Percentiles rank a stretch among this genome's conserved stretches.
Conservation (phyloP, 1,139 yeast genomes). For the Magnusiomyces fungicola region DNA sequence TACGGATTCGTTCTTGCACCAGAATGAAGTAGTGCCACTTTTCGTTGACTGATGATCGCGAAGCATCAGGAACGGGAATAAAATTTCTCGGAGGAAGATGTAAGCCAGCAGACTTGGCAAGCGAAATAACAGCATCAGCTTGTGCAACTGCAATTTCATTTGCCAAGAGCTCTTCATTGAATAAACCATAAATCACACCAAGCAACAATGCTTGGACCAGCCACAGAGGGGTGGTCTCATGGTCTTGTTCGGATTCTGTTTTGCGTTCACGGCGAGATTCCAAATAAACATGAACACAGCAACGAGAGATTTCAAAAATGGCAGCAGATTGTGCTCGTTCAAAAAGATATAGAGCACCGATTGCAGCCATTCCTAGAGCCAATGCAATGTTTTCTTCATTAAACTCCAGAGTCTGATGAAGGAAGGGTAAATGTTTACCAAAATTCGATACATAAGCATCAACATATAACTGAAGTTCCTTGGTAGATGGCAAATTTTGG, state of each 20-base stretch:
- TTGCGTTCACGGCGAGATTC: slow-evolving; percentile 47
- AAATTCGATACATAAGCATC: slow-evolving; percentile 65
- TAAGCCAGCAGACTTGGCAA: slow-evolving; percentile 69
- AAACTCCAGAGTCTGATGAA: slow-evolving; percentile 62
- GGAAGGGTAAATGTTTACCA: slow-evolving; percentile 73
- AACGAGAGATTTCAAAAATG: slow-evolving; percentile 70
- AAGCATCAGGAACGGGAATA: slow-evolving; percentile 29
- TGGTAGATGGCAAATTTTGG: slow-evolving; percentile 57
- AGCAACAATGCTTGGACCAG: slow-evolving; percentile 79
- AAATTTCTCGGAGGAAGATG: slow-evolving; percentile 47
- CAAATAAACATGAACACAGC: slow-evolving; percentile 67
- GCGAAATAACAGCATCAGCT: slow-evolving; percentile 67
- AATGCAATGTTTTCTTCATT: slow-evolving; percentile 64
- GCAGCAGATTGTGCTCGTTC: slow-evolving; percentile 72
- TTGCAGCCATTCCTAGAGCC: slow-evolving; percentile 73
- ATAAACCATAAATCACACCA: slow-evolving; percentile 75
- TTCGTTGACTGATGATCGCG: slow-evolving; percentile 38
- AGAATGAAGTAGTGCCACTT: slow-evolving; percentile 69
- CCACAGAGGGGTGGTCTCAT: slow-evolving; percentile 69
- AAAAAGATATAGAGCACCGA: slow-evolving; percentile 82
- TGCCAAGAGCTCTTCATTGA: slow-evolving; percentile 67
- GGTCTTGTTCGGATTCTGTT: slow-evolving; percentile 11
- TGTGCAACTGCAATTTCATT: slow-evolving; percentile 70
- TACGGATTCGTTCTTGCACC: slow-evolving; percentile 80
- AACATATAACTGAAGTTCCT: slow-evolving; percentile 67